Base-by-base conservation (phyloP, 306 rosid genomes). In the Lupinus albus region DNA sequence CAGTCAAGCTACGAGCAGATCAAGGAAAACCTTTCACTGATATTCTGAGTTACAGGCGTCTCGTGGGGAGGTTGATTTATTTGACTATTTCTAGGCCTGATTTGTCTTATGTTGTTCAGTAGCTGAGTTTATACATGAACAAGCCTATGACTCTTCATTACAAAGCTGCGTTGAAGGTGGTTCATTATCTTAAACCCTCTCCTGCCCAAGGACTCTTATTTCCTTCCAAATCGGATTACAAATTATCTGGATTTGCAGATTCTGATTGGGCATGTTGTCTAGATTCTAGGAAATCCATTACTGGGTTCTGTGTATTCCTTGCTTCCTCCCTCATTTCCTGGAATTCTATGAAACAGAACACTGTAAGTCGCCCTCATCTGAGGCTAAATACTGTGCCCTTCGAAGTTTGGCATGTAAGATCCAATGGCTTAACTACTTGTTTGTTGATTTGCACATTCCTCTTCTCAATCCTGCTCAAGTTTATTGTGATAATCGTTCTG, bases 381-480 rank as follows among this genome's bases (percentile, higher is more conserved):
- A 38, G 1, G 44, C 11, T 1, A 11, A 38, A 38, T 38, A 38
- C 8, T 3, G 44, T 0, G 44, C 44, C 3, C 11, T 38, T 1
- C 11, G 11, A 1, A 2, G 3, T 10, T 3, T 38, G 0, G 2
- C 0, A 8, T 38, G 44, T 8, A 11, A 38, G 2, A 0, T 38
- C 2, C 44, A 38, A 0, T 38, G 44, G 44, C 11, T 38, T 0
- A 9, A 6, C 0, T 38, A 8, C 11, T 2, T 38, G 0, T 6
- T 38, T 3, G 0, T 1, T 1, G 44, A 38, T 1, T 1, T 38
- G 11, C 11, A 38, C 11, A 7, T 38, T 38, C 11, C 2, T 8
- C 1, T 6, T 8, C 0, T 3, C 0, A 0, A 1, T 8, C 11
- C 44, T 1, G 1, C 1, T 8, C 1, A 3, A 0, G 47, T 42